These are phyloP conservation scores for Patellaria atrata DNA, from an alignment of 495 filamentous ascomycete species.

Conservation along the genomic window DNA sequence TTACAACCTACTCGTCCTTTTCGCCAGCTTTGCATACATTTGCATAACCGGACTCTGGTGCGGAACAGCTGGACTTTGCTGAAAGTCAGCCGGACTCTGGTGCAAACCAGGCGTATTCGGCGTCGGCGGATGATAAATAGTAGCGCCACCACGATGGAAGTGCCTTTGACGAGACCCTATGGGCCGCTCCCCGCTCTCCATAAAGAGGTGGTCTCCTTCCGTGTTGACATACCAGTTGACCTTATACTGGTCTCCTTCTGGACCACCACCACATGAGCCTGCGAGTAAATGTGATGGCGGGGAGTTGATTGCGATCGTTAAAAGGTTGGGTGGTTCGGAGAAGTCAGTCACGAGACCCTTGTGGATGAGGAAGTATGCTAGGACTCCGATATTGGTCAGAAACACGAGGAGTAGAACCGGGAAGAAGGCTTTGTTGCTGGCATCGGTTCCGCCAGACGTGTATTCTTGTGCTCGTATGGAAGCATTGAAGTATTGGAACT, in stretches of 20 bases:
- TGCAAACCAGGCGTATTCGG: too few relatives aligned
- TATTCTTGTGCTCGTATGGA: slow-evolving; percentile 44
- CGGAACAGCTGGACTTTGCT: slow-evolving; percentile 3
- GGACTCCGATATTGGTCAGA: slow-evolving; percentile 43
- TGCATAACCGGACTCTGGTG: slow-evolving; percentile 2
- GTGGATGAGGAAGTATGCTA: slow-evolving; percentile 39
- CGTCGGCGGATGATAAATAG: too few relatives aligned
- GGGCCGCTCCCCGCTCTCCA: slow-evolving; percentile 18
- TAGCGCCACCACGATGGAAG: too few relatives aligned
- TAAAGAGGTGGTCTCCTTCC: slow-evolving; percentile 27
- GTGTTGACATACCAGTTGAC: slow-evolving; percentile 44
- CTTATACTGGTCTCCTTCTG: slow-evolving; percentile 35
- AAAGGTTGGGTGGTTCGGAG: slow-evolving; percentile 60
- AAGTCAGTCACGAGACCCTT: slow-evolving; percentile 55
- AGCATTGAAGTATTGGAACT: slow-evolving; percentile 41
- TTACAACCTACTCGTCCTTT: slow-evolving; percentile 18
- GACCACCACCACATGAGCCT: slow-evolving; percentile 53
- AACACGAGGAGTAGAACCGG: slow-evolving; percentile 46
- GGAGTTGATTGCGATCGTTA: slow-evolving; percentile 52
- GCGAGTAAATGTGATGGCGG: slow-evolving; percentile 39
- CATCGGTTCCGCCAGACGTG: slow-evolving; percentile 39
- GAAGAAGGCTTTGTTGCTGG: slow-evolving; percentile 50
- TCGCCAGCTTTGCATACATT: slow-evolving; percentile 14
- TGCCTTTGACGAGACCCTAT: too few relatives aligned
- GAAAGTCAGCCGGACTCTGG: background rate